Percentiles rank a stretch among this genome's conserved stretches.
These are phyloP conservation scores for Retiboletus flavoniger DNA, from an alignment of 1,284 basidiomycete genomes.

Conservation along the genomic window DNA sequence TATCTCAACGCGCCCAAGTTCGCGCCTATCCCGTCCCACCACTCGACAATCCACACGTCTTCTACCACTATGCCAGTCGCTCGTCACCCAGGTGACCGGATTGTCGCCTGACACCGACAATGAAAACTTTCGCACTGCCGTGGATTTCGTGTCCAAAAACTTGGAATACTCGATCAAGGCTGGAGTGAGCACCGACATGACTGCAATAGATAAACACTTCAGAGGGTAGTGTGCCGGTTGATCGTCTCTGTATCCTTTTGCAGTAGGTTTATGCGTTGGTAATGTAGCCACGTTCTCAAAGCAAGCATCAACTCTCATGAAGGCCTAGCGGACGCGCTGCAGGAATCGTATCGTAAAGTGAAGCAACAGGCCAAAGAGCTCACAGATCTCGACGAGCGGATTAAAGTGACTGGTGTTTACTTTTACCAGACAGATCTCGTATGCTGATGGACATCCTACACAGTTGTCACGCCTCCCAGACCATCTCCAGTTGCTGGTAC, in stretches of 20 bases:
- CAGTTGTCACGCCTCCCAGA: constrained; percentile 61
- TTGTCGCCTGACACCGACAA: constrained; percentile 39
- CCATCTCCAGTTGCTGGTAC: constrained; percentile 69
- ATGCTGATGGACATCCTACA: constrained; percentile 8
- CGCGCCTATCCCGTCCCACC: constrained; percentile 45
- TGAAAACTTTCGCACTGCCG: constrained; percentile 47
- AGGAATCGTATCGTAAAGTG: constrained; percentile 48
- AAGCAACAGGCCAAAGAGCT: constrained; percentile 47
- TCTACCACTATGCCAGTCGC: constrained; percentile 50
- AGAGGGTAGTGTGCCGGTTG: constrained; percentile 45
- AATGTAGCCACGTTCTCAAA: constrained; percentile 57
- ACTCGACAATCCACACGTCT: constrained; percentile 50
- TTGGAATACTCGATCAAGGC: constrained; percentile 53
- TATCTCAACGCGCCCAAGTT: constrained; percentile 50
- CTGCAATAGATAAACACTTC: constrained; percentile 53
- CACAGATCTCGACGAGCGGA: constrained; percentile 62
- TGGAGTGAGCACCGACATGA: constrained; percentile 54
- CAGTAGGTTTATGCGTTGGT: constrained; percentile 14
- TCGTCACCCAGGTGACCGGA: constrained; percentile 55
- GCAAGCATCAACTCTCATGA: constrained; percentile 67
- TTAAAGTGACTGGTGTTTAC: constrained; percentile 45
- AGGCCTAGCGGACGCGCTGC: constrained; percentile 56
- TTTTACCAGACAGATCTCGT: not conserved
- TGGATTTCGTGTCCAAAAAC: constrained; percentile 54
- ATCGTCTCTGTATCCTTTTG: not conserved